phyloP scores from a whole-genome alignment of 805 yeast species.

The Candida suzukii region DNA sequence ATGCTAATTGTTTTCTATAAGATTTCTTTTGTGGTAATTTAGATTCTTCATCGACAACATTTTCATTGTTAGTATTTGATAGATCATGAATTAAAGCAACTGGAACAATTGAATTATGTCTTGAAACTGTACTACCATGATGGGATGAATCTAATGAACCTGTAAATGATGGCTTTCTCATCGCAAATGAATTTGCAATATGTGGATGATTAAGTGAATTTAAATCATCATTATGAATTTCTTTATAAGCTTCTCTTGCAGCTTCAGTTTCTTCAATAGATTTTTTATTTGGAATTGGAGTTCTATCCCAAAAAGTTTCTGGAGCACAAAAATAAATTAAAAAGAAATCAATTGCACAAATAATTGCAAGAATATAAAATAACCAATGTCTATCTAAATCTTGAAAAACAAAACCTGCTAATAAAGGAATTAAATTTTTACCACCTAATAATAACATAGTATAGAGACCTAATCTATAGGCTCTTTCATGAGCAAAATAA shows the following conservation, averaged over 20 bases:
- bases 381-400: conserved; percentile 50
- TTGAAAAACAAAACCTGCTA: conserved; percentile 46
- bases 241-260: conserved; percentile 34
- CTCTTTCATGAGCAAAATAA: conserved; percentile 36
- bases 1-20: conserved; percentile 26
- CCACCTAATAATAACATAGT: conserved; percentile 46
- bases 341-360: conserved; percentile 38
- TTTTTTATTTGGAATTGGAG: conserved; percentile 41
- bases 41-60: background rate
- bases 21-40: conserved; percentile 8
- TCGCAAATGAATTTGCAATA: conserved; percentile 5
- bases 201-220: background rate
- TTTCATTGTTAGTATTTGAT: background rate
- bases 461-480: conserved; percentile 31
- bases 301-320: conserved; percentile 57
- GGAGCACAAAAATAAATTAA: conserved; percentile 50
- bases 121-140: background rate
- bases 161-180: background rate
- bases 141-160: background rate
- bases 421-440: conserved; percentile 50
- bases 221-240: conserved; percentile 4
- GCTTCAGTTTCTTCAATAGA: conserved; percentile 39
- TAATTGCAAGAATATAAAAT: conserved; percentile 50
- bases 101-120: no score
- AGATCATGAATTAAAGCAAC: background rate